A percentile compares a stretch with the other conserved stretches of the same genome.
These are phyloP conservation scores for Paracamarosporium sp. DNA, from an alignment of 2,329 filamentous ascomycete species.

Conservation along the genomic window DNA sequence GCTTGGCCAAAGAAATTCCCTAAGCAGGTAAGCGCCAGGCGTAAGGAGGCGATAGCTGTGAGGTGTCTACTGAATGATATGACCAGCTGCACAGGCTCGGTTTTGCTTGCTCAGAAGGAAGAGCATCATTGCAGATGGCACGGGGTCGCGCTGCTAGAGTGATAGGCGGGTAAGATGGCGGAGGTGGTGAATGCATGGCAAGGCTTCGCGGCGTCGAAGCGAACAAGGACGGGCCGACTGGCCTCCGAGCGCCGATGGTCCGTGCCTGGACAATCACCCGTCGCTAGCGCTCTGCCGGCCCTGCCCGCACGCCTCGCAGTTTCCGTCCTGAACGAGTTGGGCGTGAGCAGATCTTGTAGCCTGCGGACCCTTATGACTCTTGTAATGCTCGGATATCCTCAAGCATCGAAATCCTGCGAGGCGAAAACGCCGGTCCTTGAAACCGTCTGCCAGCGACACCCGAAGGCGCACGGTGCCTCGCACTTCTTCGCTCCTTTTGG, in stretches of 20 bases:
- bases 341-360: background rate
- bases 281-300: background rate
- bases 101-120: background rate
- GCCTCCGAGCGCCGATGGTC: background rate
- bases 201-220: background rate
- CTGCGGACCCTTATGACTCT: too few species aligned
- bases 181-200: background rate
- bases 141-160: background rate
- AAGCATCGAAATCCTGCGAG: background rate
- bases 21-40: background rate
- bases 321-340: background rate
- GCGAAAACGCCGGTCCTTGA: background rate
- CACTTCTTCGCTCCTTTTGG: conserved; percentile 9
- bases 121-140: too few species aligned
- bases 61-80: background rate
- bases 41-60: background rate
- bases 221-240: background rate
- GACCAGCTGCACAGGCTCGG: background rate
- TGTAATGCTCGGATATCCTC: background rate
- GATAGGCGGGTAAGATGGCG: background rate
- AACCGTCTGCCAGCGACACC: background rate
- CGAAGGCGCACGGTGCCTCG: background rate
- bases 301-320: background rate
- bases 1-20: background rate
- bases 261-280: background rate